A percentile compares a stretch with the other conserved stretches of the same genome.
phyloP scores from a whole-genome alignment of 192 early-diverging fungal genomes.

The Rhizophlyctis rosea region DNA sequence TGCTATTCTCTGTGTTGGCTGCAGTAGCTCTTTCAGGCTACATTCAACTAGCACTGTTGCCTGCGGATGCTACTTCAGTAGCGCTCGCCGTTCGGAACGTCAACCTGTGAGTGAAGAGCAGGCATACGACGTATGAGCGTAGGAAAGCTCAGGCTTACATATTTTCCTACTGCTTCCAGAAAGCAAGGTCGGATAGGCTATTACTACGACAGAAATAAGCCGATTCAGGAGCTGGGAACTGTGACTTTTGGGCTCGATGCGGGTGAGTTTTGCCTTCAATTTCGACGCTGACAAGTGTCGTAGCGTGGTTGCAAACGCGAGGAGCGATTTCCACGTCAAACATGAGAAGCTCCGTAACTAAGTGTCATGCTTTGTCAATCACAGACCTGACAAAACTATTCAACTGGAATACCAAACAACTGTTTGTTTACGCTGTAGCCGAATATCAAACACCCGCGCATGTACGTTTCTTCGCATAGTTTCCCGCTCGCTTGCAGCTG shows the following conservation, averaged over 20 bases:
- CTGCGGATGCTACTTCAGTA: slow-evolving; percentile 25
- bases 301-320: no score
- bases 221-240: slow-evolving; percentile 58
- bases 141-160: neutral
- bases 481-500: no score
- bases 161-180: slow-evolving; percentile 1
- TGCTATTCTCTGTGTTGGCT: slow-evolving; percentile 52
- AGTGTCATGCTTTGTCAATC: neutral
- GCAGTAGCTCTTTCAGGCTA: slow-evolving; percentile 51
- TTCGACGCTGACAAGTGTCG: no score
- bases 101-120: neutral
- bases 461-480: slow-evolving; percentile 53
- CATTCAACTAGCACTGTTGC: slow-evolving; percentile 27
- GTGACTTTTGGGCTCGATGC: slow-evolving; percentile 66
- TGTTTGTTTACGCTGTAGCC: slow-evolving; percentile 75
- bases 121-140: neutral
- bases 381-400: slow-evolving; percentile 75
- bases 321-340: no score
- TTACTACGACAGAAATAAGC: slow-evolving; percentile 39
- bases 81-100: slow-evolving; percentile 31
- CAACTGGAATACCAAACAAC: slow-evolving; percentile 89
- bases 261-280: slow-evolving; percentile 40
- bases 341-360: no score
- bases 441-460: slow-evolving; percentile 71
- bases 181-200: slow-evolving; percentile 30